These are phyloP conservation scores for Trametes gibbosa DNA, from an alignment of 768 basidiomycete species.

Conservation along the genomic window DNA sequence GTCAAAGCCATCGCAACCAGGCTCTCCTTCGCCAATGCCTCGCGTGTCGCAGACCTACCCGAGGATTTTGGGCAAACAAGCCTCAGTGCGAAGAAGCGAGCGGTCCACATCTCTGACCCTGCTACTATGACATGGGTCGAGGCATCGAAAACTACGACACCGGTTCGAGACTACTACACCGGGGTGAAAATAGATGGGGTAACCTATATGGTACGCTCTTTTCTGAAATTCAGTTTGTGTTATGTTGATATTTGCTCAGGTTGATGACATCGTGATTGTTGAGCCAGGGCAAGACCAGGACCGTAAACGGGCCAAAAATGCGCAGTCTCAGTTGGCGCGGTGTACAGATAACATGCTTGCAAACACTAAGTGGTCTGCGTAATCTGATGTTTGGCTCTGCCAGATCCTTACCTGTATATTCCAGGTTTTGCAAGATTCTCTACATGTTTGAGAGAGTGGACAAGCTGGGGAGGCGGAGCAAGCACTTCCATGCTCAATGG, in stretches of 20 bases:
- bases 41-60: background rate
- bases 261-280: slow-evolving; percentile 64
- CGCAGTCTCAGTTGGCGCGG: slow-evolving; percentile 38
- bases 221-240: background rate
- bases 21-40: slow-evolving; percentile 3
- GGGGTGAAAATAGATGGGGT: slow-evolving; percentile 48
- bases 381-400: slow-evolving; percentile 11
- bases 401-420: background rate
- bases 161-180: too few relatives aligned
- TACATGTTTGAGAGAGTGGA: slow-evolving; percentile 52
- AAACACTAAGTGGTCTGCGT: slow-evolving; percentile 59
- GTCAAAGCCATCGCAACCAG: slow-evolving; percentile 12
- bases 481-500: slow-evolving; percentile 74
- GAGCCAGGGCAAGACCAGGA: slow-evolving; percentile 52
- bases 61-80: background rate
- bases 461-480: slow-evolving; percentile 20
- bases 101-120: slow-evolving; percentile 27
- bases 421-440: slow-evolving; percentile 69
- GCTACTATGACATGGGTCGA: slow-evolving; percentile 34
- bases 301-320: slow-evolving; percentile 39
- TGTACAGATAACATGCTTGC: slow-evolving; percentile 51
- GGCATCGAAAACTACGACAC: slow-evolving; percentile 15
- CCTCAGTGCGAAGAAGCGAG: background rate
- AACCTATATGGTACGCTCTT: slow-evolving; percentile 46
- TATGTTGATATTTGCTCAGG: slow-evolving; percentile 31